Evolutionary conservation across 768 basidiomycete genomes (phyloP), one percentile per base, ranked within the genome.

Genomic region (Boletus rubroflammeus): DNA sequence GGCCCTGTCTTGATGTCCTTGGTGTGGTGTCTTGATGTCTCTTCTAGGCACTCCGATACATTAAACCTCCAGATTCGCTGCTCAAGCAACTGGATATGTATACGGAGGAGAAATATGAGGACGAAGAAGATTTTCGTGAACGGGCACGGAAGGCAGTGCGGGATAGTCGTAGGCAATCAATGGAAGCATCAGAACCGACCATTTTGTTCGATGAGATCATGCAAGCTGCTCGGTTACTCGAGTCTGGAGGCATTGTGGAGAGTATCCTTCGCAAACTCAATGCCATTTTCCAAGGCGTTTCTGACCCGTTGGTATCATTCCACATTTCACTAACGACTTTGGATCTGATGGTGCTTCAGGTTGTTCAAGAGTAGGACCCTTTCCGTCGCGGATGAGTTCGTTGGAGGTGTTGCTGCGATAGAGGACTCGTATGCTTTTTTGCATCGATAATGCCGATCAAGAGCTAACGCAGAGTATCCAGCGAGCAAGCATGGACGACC

Each of bases 51-150:
- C 74, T 95, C 7, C 80, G 85, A 56, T 91, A 91, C 60, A 74
- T 84, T 36, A 80, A 81, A 62, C 90, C 91, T 2, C 88, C 91
- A 7, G 91, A 88, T n/a, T 67, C 62, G 4, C 71, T 96, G n/a
- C 65, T 88, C n/a, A 87, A 78, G 0, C 93, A 95, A 62, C 72
- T 94, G 6, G 81, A 87, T 57, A 78, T 91, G 26, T 96, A 93
- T 61, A 79, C 82, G 0, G 93, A 96, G 57, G 93, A 95, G 67
- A 90, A 91, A 61, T 89, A 86, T 42, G 93, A 95, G 62, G 93
- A 97, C 65, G 88, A 91, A 66, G 85, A 89, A 64, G 90, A 94
- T 47, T 78, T 90, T 70, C 83, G 84, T 36, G 85, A 93, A 58
- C 79, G 83, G 34, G 75, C 81, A 35, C 76, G 68, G n/a, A 72